Conservation (phyloP, 306 rosid genomes). For the Corylus heterophylla region DNA sequence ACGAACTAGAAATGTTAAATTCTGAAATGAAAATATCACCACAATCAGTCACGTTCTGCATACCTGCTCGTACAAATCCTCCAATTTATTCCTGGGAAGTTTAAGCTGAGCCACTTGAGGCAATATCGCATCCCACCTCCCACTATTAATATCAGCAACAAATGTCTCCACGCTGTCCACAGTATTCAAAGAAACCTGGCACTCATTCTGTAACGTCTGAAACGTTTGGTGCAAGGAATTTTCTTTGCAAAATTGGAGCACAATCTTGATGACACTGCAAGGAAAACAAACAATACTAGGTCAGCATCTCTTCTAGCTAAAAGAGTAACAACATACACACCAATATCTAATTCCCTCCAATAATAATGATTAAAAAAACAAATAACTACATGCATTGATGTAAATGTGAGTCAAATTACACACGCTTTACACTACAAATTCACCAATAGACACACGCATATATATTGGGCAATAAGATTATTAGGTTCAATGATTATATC, state of each 20-base stretch:
- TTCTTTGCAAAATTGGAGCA: constrained; percentile 98
- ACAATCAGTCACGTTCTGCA: neutral
- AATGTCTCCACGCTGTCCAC: constrained; percentile 96
- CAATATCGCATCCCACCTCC: constrained; percentile 95
- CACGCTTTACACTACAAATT: too few species aligned
- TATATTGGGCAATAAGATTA: neutral
- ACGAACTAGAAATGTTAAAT: neutral
- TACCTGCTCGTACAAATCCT: constrained; percentile 99
- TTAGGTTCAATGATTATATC: neutral
- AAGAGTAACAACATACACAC: neutral
- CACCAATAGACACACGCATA: neutral
- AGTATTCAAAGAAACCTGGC: constrained; percentile 94
- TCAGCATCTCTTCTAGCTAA: neutral
- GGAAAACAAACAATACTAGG: neutral
- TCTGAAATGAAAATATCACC: neutral
- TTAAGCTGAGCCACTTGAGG: constrained; percentile 97
- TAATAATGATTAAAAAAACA: too few species aligned
- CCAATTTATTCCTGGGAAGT: constrained; percentile 91
- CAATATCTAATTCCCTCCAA: neutral
- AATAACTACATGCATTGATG: neutral
- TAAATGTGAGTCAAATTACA: neutral
- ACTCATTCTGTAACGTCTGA: constrained; percentile 90
- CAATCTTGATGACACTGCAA: constrained; percentile 91
- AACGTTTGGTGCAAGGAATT: constrained; percentile 88
- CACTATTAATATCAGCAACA: constrained; percentile 86